These are phyloP conservation scores for Cladosporium sp. DNA, from an alignment of 2,329 filamentous ascomycete species.

Conservation along the genomic window DNA sequence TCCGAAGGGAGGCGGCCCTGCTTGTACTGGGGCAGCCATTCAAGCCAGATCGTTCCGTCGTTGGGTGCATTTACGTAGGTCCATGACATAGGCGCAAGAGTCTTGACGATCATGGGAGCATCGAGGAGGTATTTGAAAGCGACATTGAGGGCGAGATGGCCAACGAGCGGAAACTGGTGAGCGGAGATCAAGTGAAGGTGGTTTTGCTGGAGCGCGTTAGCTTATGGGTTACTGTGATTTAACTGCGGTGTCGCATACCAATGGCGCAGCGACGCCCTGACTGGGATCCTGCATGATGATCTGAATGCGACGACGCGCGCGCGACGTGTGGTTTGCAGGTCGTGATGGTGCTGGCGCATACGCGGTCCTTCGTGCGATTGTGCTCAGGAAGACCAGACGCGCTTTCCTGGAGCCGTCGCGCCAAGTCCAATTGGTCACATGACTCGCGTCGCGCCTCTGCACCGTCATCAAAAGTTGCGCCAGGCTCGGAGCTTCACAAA, in stretches of 20 bases:
- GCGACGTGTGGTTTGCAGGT: not conserved
- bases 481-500: not conserved
- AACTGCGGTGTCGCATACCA: constrained; percentile 29
- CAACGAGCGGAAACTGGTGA: constrained; percentile 69
- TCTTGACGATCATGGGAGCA: constrained; percentile 78
- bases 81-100: constrained; percentile 85
- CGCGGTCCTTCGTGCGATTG: not conserved
- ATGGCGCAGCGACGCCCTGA: constrained; percentile 40
- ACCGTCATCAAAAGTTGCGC: not conserved
- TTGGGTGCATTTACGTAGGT: constrained; percentile 77
- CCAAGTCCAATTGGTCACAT: constrained; percentile 1
- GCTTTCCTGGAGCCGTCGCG: not conserved
- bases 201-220: constrained; percentile 53
- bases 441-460: constrained; percentile 1
- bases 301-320: not conserved
- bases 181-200: constrained; percentile 88
- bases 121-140: constrained; percentile 77
- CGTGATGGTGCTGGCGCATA: constrained; percentile 1
- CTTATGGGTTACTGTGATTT: not conserved
- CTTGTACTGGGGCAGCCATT: constrained; percentile 77
- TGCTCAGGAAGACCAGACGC: not conserved
- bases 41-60: constrained; percentile 75
- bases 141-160: constrained; percentile 65
- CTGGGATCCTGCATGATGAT: constrained; percentile 40
- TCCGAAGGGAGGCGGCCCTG: constrained; percentile 77